Conservation (phyloP, 2,329 filamentous ascomycete genomes). For the Chrysosporium queenslandicum region DNA sequence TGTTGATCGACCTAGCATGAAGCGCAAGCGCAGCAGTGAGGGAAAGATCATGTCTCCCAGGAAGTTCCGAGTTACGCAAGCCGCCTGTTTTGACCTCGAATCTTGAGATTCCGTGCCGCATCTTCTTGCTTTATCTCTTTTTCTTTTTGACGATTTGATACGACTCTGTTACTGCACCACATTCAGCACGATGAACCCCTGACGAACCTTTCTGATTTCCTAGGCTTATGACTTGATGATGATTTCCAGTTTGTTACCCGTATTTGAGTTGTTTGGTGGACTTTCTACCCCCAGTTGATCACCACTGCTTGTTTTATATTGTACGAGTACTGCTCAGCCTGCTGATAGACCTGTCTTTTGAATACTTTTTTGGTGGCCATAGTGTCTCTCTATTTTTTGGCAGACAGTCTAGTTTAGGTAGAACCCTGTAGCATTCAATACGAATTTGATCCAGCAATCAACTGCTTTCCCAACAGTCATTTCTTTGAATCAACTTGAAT, state of each 20-base stretch:
- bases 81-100: conserved; percentile 50
- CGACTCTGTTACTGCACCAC: neutral
- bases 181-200: neutral
- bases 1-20: conserved; percentile 29
- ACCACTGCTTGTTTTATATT: neutral
- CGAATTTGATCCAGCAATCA: neutral
- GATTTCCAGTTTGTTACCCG: neutral
- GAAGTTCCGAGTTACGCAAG: conserved; percentile 41
- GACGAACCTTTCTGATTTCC: conserved; percentile 1
- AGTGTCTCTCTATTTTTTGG: neutral
- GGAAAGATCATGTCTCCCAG: conserved; percentile 35
- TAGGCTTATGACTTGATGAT: neutral
- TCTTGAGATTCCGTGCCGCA: conserved; percentile 14
- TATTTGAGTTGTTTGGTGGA: neutral
- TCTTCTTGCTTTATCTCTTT: neutral
- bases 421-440: neutral
- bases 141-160: neutral
- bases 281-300: neutral
- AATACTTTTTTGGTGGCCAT: neutral
- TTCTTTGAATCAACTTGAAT: neutral
- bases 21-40: conserved; percentile 35
- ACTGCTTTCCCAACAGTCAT: neutral
- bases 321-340: neutral
- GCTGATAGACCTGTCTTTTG: conserved; percentile 1
- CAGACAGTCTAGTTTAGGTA: conserved; percentile 2